Base-by-base conservation (phyloP, 2,329 filamentous ascomycete genomes). In the Keithomyces neogunnii region DNA sequence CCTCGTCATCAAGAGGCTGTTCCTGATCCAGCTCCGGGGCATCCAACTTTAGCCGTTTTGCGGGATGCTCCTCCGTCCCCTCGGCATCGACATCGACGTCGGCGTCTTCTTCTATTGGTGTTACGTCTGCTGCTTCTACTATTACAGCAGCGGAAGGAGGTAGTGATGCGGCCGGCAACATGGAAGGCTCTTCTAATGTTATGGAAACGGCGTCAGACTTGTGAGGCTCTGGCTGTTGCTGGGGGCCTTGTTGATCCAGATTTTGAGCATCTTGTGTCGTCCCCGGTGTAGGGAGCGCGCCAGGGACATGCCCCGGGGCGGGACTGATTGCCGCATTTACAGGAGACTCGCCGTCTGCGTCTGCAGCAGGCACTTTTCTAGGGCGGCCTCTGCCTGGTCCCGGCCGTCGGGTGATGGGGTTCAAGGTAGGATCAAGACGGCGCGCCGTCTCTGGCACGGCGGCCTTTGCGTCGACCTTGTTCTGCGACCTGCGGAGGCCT, bases 351-450 rank as follows among this genome's bases (percentile, higher is more conserved):
- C 19, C 35, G 29, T 28, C 31, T 29, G 35, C n/a, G 2, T 3
- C 31, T 6, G 32, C 5, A 5, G 30, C 28, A 33, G 11, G 11
- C 40, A 67, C 64, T 60, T 81, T 82, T 49, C 73, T 69, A 0
- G 77, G 75, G 5, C 79, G 70, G 2, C 78, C 77, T 44, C 79
- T 73, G 10, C 79, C 78, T 3, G 79, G 79, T 0, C 80, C 80
- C 3, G 80, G 79, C 30, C 80, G 73, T 13, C 79, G 71, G n/a
- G 77, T 82, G 58, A 82, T 81, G 48, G 80, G 80, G 52, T 82
- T 81, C 55, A 69, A 49, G 0, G 73, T 75, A 7, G 79, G 79
- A 58, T 82, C 78, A 50, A 67, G 40, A 52, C 67, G 73, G 42
- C 68, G 64, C 28, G 69, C 56, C 42, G 54, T 67, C 26, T 74